Percentiles rank a stretch among this genome's conserved stretches.
Conservation (phyloP, 768 basidiomycete genomes). For the Cubamyces sp. region DNA sequence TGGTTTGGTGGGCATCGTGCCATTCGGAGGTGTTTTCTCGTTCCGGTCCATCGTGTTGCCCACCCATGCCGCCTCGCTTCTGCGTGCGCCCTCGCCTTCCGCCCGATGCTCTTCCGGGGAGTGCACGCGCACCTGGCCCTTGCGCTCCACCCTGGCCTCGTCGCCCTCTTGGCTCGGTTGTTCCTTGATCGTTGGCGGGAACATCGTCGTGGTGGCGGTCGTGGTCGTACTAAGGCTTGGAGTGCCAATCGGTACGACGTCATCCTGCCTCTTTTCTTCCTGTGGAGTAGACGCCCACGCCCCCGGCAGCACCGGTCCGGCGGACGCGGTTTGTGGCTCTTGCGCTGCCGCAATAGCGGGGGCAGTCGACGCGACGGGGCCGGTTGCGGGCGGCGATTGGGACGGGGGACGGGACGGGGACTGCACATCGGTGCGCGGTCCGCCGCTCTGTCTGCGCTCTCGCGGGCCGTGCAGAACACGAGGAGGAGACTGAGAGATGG, state of each 20-base stretch:
- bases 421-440: conserved; percentile 11
- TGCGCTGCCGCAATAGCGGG: conserved; percentile 16
- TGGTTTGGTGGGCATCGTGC: conserved; percentile 9
- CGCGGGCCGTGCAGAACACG: conserved; percentile 19
- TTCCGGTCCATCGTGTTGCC: conserved; percentile 45
- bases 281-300: conserved; percentile 60
- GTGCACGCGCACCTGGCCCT: conserved; percentile 46
- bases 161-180: conserved; percentile 29
- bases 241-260: conserved; percentile 23
- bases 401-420: conserved; percentile 5
- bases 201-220: conserved; percentile 22
- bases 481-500: conserved; percentile 11
- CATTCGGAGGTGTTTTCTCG: conserved; percentile 4
- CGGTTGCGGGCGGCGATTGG: conserved; percentile 1
- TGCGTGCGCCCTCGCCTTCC: conserved; percentile 47
- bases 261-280: conserved; percentile 44
- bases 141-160: conserved; percentile 11
- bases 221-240: conserved; percentile 13
- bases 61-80: conserved; percentile 67
- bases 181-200: conserved; percentile 32
- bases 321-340: conserved; percentile 27
- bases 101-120: conserved; percentile 56
- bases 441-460: conserved; percentile 18
- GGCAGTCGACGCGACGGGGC: not conserved
- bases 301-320: conserved; percentile 51